A percentile compares a stretch with the other conserved stretches of the same genome.
Conservation (phyloP, 139 green algal species). For the Coccomyxa sp. region DNA sequence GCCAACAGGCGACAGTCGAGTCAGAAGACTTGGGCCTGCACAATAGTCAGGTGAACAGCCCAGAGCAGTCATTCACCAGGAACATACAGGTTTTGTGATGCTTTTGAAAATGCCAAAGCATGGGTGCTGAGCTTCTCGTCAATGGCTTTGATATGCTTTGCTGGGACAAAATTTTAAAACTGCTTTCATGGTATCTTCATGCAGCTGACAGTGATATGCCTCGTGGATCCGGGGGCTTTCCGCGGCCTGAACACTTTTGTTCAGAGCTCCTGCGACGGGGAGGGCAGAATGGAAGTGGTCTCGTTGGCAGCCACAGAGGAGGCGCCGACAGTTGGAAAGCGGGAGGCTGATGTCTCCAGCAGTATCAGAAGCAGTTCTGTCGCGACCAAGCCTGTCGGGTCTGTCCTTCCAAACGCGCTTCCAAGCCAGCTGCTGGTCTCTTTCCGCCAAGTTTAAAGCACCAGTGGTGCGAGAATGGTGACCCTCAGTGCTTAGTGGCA, state of each 20-base stretch:
- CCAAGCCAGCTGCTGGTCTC: background rate
- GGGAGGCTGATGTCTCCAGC: background rate
- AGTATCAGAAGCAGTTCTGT: too few species aligned
- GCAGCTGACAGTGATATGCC: constrained; percentile 30
- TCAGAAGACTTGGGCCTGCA: constrained; percentile 5
- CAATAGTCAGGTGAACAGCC: background rate
- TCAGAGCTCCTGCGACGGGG: constrained; percentile 41
- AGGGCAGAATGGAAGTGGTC: constrained; percentile 83
- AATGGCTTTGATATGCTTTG: background rate
- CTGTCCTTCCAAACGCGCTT: too few species aligned
- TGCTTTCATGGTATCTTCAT: background rate
- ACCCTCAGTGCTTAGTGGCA: background rate
- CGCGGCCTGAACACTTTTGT: constrained; percentile 72
- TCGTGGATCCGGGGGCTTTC: constrained; percentile 88
- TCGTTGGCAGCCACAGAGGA: constrained; percentile 54
- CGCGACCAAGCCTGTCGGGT: too few species aligned
- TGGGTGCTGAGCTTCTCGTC: background rate
- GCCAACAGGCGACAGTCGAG: constrained; percentile 11
- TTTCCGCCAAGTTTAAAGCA: background rate
- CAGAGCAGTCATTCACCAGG: background rate
- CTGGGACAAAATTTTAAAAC: background rate
- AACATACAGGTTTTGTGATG: too few species aligned
- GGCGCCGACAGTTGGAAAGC: background rate
- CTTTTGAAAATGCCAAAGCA: background rate
- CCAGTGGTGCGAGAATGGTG: background rate